Conservation (phyloP, 2,329 filamentous ascomycete genomes). For the Aureobasidium sp. region DNA sequence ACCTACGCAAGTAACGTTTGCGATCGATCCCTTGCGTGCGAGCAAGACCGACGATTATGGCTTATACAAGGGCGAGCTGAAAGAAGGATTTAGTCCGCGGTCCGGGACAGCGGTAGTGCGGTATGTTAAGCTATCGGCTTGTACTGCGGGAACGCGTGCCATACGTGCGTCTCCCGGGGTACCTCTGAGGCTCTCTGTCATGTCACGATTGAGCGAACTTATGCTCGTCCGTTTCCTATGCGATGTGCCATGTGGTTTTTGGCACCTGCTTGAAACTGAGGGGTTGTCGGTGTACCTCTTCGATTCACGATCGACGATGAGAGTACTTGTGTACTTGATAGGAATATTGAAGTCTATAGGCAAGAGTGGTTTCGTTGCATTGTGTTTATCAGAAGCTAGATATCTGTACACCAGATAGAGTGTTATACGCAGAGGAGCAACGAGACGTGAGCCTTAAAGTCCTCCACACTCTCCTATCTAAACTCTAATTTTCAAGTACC, state of each 20-base stretch:
- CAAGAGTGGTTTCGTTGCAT: too few relatives aligned
- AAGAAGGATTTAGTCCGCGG: background rate
- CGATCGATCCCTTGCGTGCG: background rate
- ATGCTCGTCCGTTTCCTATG: background rate
- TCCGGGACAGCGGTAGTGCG: background rate
- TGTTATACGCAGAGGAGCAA: background rate
- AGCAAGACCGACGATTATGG: background rate
- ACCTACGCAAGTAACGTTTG: conserved; percentile 11
- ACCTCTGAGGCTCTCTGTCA: background rate
- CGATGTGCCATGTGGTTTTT: too few relatives aligned
- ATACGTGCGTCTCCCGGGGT: background rate
- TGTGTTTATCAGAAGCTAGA: too few relatives aligned
- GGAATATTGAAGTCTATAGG: background rate
- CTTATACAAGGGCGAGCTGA: conserved; percentile 11
- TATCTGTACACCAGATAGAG: too few relatives aligned
- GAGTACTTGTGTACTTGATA: background rate
- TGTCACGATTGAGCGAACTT: background rate
- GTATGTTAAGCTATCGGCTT: conserved; percentile 1
- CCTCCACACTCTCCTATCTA: background rate
- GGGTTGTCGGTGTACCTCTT: too few relatives aligned
- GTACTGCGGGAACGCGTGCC: background rate
- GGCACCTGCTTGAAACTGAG: too few relatives aligned
- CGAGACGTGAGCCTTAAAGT: background rate
- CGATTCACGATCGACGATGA: too few relatives aligned
- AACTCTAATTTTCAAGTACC: background rate